phyloP scores from a whole-genome alignment of 345 rosid genomes.

The Psidium friedrichsthalianum region DNA sequence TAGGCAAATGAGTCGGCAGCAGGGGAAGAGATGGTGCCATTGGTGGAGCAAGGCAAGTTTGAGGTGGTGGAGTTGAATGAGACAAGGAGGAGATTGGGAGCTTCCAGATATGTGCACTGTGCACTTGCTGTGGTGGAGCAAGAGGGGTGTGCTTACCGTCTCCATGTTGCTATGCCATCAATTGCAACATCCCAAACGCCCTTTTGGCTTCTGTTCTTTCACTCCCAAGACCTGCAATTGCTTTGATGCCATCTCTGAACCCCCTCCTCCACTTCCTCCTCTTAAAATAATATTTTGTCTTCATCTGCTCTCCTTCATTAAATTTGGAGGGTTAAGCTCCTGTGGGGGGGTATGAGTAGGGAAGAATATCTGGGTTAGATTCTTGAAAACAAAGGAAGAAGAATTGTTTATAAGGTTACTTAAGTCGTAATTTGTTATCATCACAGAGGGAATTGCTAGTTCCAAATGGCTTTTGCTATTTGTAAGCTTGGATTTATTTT shows the following conservation, averaged over 20 bases:
- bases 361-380: conserved; percentile 28
- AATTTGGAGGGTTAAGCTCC: neutral
- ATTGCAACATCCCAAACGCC: conserved; percentile 97
- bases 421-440: neutral
- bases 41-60: conserved; percentile 23
- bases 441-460: conserved; percentile 17
- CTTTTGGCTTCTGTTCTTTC: conserved; percentile 94
- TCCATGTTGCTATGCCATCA: conserved; percentile 95
- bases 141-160: conserved; percentile 72
- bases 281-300: neutral
- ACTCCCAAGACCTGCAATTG: conserved; percentile 96
- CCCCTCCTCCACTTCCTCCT: neutral
- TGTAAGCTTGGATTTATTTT: conserved; percentile 1
- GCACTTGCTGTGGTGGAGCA: conserved; percentile 95
- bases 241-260: conserved; percentile 69
- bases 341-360: neutral
- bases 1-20: conserved; percentile 9
- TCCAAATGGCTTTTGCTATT: conserved; percentile 19
- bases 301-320: neutral
- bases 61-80: conserved; percentile 63
- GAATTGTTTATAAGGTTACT: conserved; percentile 35
- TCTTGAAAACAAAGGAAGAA: conserved; percentile 11
- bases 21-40: conserved; percentile 33
- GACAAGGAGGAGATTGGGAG: conserved; percentile 71
- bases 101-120: conserved; percentile 82